Percentiles rank a stretch among this genome's conserved stretches.
Evolutionary conservation across 164 flowering plant genomes (phyloP).

Genomic region (Annona cherimola): DNA sequence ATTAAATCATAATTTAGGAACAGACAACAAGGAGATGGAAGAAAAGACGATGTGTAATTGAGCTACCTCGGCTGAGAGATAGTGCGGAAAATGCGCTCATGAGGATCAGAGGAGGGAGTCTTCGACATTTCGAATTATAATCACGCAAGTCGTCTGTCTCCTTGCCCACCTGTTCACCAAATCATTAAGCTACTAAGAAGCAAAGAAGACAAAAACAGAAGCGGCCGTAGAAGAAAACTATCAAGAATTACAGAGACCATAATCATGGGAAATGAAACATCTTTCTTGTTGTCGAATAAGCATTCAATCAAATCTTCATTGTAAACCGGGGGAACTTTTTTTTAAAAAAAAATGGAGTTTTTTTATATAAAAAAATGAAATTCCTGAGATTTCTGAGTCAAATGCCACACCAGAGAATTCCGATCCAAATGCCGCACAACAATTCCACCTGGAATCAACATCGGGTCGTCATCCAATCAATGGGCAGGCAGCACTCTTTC

Average conservation of each 20-base stretch:
- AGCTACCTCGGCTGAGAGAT: constrained; percentile 21
- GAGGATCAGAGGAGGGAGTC: constrained; percentile 39
- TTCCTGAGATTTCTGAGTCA: background rate
- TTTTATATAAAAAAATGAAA: too few relatives aligned
- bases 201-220: background rate
- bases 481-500: background rate
- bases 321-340: background rate
- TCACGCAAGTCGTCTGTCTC: constrained; percentile 15
- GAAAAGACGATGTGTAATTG: too few relatives aligned
- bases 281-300: background rate
- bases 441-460: background rate
- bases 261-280: background rate
- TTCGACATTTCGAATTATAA: constrained; percentile 41
- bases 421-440: background rate
- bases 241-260: background rate
- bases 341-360: background rate
- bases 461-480: background rate
- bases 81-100: constrained; percentile 20
- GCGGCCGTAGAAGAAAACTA: background rate
- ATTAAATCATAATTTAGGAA: background rate
- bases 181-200: background rate
- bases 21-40: background rate
- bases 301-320: background rate
- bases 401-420: background rate
- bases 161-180: constrained; percentile 21